A percentile compares a stretch with the other conserved stretches of the same genome.
These are phyloP conservation scores for Teunomyces tritomae DNA, from an alignment of 805 yeast genomes.

Conservation along the genomic window DNA sequence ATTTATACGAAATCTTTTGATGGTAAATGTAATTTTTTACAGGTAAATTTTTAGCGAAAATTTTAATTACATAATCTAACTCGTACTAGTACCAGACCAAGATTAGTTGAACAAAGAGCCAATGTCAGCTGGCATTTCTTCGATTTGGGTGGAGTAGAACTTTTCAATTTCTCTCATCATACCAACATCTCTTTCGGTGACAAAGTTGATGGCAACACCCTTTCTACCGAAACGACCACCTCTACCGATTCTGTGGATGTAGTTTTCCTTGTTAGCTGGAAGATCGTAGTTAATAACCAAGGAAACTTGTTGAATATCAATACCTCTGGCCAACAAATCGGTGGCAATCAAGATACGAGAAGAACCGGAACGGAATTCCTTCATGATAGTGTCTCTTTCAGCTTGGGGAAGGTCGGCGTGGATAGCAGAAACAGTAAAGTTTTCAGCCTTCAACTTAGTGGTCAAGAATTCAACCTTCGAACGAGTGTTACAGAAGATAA, in stretches of 20 bases:
- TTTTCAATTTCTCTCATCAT: conserved; percentile 72
- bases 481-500: conserved; percentile 93
- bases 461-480: conserved; percentile 88
- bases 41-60: neutral
- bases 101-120: conserved; percentile 46
- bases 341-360: conserved; percentile 94
- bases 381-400: conserved; percentile 93
- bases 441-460: conserved; percentile 84
- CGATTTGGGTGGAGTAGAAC: conserved; percentile 71
- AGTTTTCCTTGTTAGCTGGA: conserved; percentile 91
- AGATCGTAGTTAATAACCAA: conserved; percentile 93
- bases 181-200: conserved; percentile 74
- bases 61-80: neutral
- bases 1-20: too few relatives aligned
- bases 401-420: conserved; percentile 97
- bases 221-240: conserved; percentile 98
- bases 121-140: conserved; percentile 73
- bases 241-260: conserved; percentile 96
- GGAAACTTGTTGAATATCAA: conserved; percentile 97
- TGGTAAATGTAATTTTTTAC: too few relatives aligned
- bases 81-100: neutral
- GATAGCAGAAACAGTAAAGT: conserved; percentile 92
- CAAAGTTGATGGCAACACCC: conserved; percentile 95
- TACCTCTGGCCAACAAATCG: conserved; percentile 97
- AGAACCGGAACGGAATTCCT: conserved; percentile 90